Base-by-base conservation (phyloP, 495 filamentous ascomycete species). In the Aspergillus avenaceus region DNA sequence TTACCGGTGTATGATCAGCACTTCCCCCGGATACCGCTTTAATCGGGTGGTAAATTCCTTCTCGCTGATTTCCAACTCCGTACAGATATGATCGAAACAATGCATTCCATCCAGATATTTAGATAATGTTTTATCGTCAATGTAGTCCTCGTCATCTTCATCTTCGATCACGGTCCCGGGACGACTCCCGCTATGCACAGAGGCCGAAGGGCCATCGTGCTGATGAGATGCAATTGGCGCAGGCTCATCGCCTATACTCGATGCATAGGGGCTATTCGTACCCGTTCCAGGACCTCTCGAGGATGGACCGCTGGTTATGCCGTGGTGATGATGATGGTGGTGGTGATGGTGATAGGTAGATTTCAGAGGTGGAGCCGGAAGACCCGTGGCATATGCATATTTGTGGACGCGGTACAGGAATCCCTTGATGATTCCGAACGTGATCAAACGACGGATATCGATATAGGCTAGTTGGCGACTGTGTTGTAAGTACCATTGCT, bases 361-460 rank as follows among this genome's bases (percentile, higher is more conserved):
- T 23, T 65, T 66, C 2, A 63, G 27, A 9, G 60, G 46, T 2
- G 63, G 64, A 0, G 67, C 66, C 1, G 70, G 65, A 23, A 67
- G 56, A 0, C 73, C 68, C 0, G 83, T 82, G 9, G 81, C 81
- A 7, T 90, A 79, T 4, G 89, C 86, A 61, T 95, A 93, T 62
- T 91, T 91, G 70, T 97, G 91, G 26, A 96, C 86, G 14, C 93
- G 81, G 66, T 96, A 96, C n/a, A 98, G 59, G 53, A 95, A 86
- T 4, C 91, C 91, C 66, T 97, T 96, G 58, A 97, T 93, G 13
- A 97, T 80, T 40, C 95, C 93, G 65, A 97, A 97, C 27, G 91
- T 92, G 50, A 98, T 86, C 50, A 98, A 86, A 23, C 95, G 83
- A 1, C 93, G 79, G 38, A 96, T 81, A 67, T 98, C 93, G 52